Evolutionary conservation across 192 early-diverging fungal species (phyloP), one percentile per base, ranked within the genome.

Genomic region (Podila verticillata): DNA sequence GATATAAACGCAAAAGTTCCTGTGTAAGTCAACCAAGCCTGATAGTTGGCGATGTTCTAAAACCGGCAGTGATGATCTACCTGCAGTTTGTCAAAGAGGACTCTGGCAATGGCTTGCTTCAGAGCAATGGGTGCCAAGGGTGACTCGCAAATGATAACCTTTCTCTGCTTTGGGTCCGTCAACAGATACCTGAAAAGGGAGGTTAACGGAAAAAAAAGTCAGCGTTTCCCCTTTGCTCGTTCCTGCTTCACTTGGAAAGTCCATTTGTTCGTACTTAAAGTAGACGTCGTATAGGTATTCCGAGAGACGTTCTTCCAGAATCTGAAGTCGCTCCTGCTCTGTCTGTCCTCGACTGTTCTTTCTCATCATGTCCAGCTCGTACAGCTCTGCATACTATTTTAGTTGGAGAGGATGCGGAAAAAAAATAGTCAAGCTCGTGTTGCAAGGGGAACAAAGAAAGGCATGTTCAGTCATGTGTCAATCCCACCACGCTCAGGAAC

Each of bases 101-200:
- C 87, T 54, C 88, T 86, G 2, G 90, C 89, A 74, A 96, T 86
- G 24, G 87, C 80, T 54, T 89, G 78, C 57, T 94, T 95, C 20
- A 96, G 67, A 19, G 75, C 80, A 5, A 91, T 68, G 0, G 95
- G 95, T 36, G 91, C 69, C 81, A 96, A 73, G 0, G 92, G 88
- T 2, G 92, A 88, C 77, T 96, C 96, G 57, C 88, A 91, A 20
- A 97, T 64, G 22, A 94, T 89, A 13, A 97, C 95, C 71, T 94
- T 95, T 34, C 94, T 88, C 56, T 91, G 86, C 75, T 94, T 94
- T 12, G 96, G 85, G 74, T 97, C 96, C 5, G 92, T 90, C 63
- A 97, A 68, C 29, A 96, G 73, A n/a, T 91, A 84, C 48, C 85
- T 88, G 57, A 19, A 47, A 29, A 5, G 30, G 48, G 10, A 10